Conservation (phyloP, 192 early-diverging fungal genomes). For the Entophlyctis helioformis region DNA sequence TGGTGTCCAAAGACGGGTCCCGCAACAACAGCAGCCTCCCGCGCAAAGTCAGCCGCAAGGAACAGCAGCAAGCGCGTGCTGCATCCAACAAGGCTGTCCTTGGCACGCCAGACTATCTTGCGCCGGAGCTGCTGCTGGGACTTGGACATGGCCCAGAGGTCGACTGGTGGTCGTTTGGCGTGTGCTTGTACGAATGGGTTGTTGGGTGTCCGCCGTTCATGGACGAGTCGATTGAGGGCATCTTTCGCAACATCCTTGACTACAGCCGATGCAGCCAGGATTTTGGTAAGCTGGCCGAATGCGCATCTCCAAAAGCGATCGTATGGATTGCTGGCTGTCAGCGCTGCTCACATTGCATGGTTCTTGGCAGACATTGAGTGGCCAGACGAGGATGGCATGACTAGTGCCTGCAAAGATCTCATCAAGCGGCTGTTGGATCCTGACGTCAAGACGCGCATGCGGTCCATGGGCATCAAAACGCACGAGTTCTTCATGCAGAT, state of each 20-base stretch:
- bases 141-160: slow-evolving; percentile 73
- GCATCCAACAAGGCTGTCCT: slow-evolving; percentile 19
- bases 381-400: slow-evolving; percentile 44
- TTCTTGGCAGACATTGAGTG: slow-evolving; percentile 44
- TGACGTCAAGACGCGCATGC: slow-evolving; percentile 54
- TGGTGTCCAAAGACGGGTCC: too few relatives aligned
- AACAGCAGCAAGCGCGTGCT: too few relatives aligned
- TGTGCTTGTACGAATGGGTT: slow-evolving; percentile 84
- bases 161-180: slow-evolving; percentile 94
- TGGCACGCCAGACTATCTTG: slow-evolving; percentile 92
- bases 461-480: slow-evolving; percentile 51
- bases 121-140: slow-evolving; percentile 83
- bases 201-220: slow-evolving; percentile 84
- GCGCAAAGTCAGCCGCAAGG: too few relatives aligned
- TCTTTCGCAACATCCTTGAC: slow-evolving; percentile 83
- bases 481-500: slow-evolving; percentile 66
- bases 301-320: neutral
- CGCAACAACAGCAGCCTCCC: too few relatives aligned
- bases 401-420: slow-evolving; percentile 53
- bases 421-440: slow-evolving; percentile 63
- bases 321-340: slow-evolving; percentile 40
- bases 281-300: neutral
- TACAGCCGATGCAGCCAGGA: too few relatives aligned
- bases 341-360: slow-evolving; percentile 45
- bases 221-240: slow-evolving; percentile 71